Evolutionary conservation across 1,284 basidiomycete genomes (phyloP).

Genomic region (Waitea zeae): DNA sequence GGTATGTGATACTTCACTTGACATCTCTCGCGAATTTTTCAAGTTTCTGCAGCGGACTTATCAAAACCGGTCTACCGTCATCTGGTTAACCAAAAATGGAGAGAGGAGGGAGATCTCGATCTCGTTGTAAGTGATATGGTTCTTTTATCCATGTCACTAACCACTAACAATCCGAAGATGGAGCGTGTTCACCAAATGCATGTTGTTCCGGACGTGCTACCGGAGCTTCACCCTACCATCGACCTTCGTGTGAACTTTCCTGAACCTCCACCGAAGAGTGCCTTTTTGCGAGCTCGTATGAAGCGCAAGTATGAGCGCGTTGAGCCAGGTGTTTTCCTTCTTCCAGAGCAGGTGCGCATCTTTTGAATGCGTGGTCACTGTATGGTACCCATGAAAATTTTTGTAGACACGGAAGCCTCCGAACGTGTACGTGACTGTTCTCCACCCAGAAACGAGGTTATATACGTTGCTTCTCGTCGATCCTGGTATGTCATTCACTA

Average conservation of each 20-base stretch:
- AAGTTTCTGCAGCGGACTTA: constrained; percentile 34
- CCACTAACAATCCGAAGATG: constrained; percentile 39
- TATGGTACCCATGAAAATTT: neutral
- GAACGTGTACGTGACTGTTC: constrained; percentile 52
- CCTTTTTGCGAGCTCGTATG: constrained; percentile 14
- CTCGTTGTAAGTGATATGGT: constrained; percentile 41
- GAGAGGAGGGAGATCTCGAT: constrained; percentile 69
- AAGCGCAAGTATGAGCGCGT: constrained; percentile 31
- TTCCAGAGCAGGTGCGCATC: constrained; percentile 38
- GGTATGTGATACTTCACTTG: constrained; percentile 24
- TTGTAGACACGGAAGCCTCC: constrained; percentile 45
- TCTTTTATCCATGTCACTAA: neutral
- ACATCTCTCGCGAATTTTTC: constrained; percentile 4
- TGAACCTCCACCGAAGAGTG: constrained; percentile 15
- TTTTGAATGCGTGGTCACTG: neutral
- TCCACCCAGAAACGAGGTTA: constrained; percentile 62
- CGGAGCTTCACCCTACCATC: constrained; percentile 51
- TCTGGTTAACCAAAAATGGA: constrained; percentile 75
- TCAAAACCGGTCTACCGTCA: constrained; percentile 56
- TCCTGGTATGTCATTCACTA: constrained; percentile 30
- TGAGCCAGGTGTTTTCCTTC: constrained; percentile 54
- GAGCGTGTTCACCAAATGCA: constrained; percentile 83
- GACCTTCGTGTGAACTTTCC: constrained; percentile 54
- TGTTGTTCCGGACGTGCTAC: constrained; percentile 77
- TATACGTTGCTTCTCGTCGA: constrained; percentile 87